Conservation (phyloP, 2,329 filamentous ascomycete genomes). For the Colletotrichum brevisporum region DNA sequence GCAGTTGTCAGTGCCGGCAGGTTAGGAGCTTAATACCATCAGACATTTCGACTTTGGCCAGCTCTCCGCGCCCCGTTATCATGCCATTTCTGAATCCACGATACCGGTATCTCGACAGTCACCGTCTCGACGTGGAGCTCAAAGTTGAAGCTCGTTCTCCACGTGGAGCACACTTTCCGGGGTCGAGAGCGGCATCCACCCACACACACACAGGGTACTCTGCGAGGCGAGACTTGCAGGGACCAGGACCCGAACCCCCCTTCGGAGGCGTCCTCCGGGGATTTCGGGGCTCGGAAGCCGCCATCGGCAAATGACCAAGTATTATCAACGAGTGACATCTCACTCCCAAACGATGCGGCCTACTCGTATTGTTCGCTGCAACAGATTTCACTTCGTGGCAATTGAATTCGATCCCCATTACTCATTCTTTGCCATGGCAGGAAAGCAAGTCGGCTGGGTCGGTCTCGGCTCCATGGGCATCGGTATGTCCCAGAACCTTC, state of each 20-base stretch:
- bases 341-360: background rate
- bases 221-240: slow-evolving; percentile 21
- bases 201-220: slow-evolving; percentile 3
- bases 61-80: slow-evolving; percentile 16
- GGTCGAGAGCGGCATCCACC: slow-evolving; percentile 19
- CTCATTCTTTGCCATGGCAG: background rate
- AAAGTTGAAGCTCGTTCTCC: slow-evolving; percentile 11
- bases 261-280: slow-evolving; percentile 25
- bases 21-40: slow-evolving; percentile 7
- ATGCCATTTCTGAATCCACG: slow-evolving; percentile 9
- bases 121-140: slow-evolving; percentile 29
- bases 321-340: slow-evolving; percentile 8
- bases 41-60: background rate
- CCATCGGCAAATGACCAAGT: background rate
- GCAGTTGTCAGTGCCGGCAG: background rate
- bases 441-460: slow-evolving; percentile 25
- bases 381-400: background rate
- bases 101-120: background rate
- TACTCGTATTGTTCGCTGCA: background rate
- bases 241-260: slow-evolving; percentile 4
- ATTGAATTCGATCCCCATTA: too few relatives aligned
- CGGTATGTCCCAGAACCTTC: slow-evolving; percentile 51
- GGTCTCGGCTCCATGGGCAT: slow-evolving; percentile 61
- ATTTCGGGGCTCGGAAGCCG: slow-evolving; percentile 18
- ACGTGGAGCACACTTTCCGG: slow-evolving; percentile 30